Conservation (phyloP, 495 filamentous ascomycete species). For the Podospora bellae-mahoneyi region DNA sequence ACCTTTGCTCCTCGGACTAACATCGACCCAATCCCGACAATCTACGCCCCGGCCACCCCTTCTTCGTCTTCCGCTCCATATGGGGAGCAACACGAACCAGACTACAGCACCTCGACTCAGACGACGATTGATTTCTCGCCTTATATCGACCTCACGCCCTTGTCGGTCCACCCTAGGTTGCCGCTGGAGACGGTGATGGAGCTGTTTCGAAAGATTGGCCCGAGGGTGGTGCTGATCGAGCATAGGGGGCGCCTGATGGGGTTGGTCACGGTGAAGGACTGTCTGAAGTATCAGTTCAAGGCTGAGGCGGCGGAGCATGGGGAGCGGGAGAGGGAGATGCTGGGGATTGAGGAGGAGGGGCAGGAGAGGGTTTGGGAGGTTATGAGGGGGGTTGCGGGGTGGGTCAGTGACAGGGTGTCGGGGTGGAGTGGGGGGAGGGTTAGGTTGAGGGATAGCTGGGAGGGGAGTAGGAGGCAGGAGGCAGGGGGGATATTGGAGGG, state of each 20-base stretch:
- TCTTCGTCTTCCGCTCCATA: not conserved
- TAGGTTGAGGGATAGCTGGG: constrained; percentile 37
- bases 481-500: constrained; percentile 57
- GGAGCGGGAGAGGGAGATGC: constrained; percentile 29
- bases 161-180: constrained; percentile 86
- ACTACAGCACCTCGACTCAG: constrained; percentile 39
- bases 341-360: constrained; percentile 33
- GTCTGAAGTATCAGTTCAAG: constrained; percentile 96
- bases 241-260: constrained; percentile 78
- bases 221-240: constrained; percentile 89
- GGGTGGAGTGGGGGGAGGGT: constrained; percentile 49
- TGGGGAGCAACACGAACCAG: constrained; percentile 7
- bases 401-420: constrained; percentile 52
- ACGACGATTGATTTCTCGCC: constrained; percentile 76
- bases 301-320: constrained; percentile 83
- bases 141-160: constrained; percentile 85
- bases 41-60: constrained; percentile 22
- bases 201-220: constrained; percentile 97
- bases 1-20: constrained; percentile 65
- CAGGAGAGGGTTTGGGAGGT: constrained; percentile 70
- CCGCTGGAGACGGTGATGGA: constrained; percentile 98
- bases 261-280: constrained; percentile 94
- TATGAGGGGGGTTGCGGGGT: constrained; percentile 55
- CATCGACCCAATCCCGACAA: constrained; percentile 25
- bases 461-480: constrained; percentile 28